Conservation (phyloP, 192 early-diverging fungal species). For the Backusella australiensis region DNA sequence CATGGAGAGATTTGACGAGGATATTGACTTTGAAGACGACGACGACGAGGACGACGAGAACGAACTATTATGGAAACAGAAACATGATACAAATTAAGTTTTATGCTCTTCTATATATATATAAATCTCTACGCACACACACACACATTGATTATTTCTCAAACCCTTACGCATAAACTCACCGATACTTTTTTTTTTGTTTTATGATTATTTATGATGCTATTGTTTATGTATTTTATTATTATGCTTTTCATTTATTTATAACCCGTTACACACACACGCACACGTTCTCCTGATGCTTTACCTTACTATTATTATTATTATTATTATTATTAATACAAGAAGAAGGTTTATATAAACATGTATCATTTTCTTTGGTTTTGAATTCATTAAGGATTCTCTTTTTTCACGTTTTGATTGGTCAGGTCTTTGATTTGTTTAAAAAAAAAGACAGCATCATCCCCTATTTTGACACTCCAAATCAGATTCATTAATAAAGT, state of each 20-base stretch:
- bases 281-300: background rate
- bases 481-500: background rate
- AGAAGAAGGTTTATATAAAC: background rate
- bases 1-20: constrained; percentile 12
- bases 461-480: background rate
- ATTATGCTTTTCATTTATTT: background rate
- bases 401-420: background rate
- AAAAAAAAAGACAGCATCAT: background rate
- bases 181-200: background rate
- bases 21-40: constrained; percentile 15
- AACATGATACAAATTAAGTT: background rate
- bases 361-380: background rate
- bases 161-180: background rate
- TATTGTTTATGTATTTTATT: constrained; percentile 4
- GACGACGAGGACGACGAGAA: background rate
- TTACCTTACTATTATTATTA: background rate
- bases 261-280: background rate
- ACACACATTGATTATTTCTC: background rate
- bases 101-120: background rate
- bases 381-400: background rate
- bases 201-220: background rate
- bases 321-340: background rate
- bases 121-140: background rate
- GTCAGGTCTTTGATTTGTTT: background rate
- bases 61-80: background rate